phyloP scores from a whole-genome alignment of 495 filamentous ascomycete species.

The Talaromyces proteolyticus region DNA sequence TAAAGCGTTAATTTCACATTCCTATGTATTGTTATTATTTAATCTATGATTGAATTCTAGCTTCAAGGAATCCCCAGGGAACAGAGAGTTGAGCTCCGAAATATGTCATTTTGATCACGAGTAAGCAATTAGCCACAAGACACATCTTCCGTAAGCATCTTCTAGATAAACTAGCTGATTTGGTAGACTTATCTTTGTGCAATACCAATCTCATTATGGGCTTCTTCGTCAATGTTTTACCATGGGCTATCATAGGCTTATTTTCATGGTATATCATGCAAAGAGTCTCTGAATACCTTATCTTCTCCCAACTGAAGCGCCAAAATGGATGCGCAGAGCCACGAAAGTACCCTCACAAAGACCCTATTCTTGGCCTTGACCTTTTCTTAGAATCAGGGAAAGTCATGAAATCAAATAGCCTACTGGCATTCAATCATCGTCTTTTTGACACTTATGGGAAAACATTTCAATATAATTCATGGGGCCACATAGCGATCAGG shows the following conservation, averaged over 20 bases:
- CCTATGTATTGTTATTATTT: too few relatives aligned
- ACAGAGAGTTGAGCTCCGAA: too few relatives aligned
- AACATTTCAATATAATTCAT: slow-evolving; percentile 8
- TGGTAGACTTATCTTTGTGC: too few relatives aligned
- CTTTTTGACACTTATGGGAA: slow-evolving; percentile 1
- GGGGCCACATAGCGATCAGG: slow-evolving; percentile 9
- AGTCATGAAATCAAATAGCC: background rate
- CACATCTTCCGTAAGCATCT: too few relatives aligned
- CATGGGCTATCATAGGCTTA: background rate
- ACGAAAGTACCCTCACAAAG: background rate
- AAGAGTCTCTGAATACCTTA: background rate
- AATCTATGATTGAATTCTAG: too few relatives aligned
- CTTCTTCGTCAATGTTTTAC: background rate
- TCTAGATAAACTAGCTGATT: too few relatives aligned
- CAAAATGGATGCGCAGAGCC: background rate
- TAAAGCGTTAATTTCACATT: too few relatives aligned
- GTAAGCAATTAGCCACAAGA: too few relatives aligned
- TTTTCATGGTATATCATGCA: background rate
- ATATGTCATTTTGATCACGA: too few relatives aligned
- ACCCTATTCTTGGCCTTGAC: background rate
- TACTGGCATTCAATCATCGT: background rate
- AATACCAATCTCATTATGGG: background rate
- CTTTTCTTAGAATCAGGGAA: background rate
- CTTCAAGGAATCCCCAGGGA: too few relatives aligned
- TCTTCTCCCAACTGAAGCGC: background rate